Base-by-base conservation (phyloP, 768 basidiomycete species). In the Auriscalpium vulgare region DNA sequence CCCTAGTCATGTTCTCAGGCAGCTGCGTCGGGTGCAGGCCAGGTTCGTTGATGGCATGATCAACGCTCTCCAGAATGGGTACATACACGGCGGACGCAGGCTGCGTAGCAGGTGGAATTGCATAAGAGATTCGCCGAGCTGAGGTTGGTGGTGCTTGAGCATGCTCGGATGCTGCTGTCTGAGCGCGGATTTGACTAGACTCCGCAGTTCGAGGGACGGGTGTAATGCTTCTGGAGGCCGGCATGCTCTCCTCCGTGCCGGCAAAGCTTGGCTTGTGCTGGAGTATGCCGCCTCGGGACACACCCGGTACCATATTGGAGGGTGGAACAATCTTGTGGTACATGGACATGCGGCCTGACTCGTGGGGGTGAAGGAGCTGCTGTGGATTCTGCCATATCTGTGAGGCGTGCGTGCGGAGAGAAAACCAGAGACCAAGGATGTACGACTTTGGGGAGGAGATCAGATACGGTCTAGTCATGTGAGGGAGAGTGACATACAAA, bases 351-450 rank as follows among this genome's bases (percentile, higher is more conserved):
- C 90, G 81, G 29, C 78, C 75, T 34, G 66, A 59, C 34, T 64
- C 62, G 2, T 58, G 19, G 6, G 81, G 73, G 38, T 91, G 83
- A 52, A 93, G 71, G 3, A 94, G 76, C 49, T 84, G 87, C 58
- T 88, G 93, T 3, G 95, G 95, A 67, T 98, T 97, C 68, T 98
- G 94, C 97, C 97, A 99, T 63, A 99, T 99, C 68, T 98, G 97
- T 13, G 88, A 85, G 8, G 97, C 97, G 67, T 99, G 97, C 1
- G 97, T 99, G 48, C 92, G 87, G 16, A 99, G 83, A 40, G 97
- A 97, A 75, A 99, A 99, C 97, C 97, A 98, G 1, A 98, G 77
- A 37, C 97, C 97, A 57, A 98, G 82, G 47, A 97, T 81, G 70
- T 99, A 99, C 1, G 97, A 97, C 94, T 97, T 62, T 47, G 19